Evolutionary conservation across 768 basidiomycete genomes (phyloP), one percentile per base, ranked within the genome.

Genomic region (Suillus luteus): DNA sequence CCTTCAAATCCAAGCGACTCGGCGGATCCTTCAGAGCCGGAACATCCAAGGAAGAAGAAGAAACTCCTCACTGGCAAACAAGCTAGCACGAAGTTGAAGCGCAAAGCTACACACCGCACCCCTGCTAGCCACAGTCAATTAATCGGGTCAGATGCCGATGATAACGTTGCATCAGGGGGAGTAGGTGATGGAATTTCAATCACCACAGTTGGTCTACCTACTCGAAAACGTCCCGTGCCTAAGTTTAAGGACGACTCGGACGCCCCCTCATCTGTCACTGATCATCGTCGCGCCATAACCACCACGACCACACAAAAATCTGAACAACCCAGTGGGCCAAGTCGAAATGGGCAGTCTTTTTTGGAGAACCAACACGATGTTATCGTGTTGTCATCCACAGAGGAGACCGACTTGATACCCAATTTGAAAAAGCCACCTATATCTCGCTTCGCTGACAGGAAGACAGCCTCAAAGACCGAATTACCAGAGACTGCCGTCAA

Each of bases 181-280:
- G 40, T 7, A 8, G 40, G 24, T 6, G 40, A 27, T 19, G 6
- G 24, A 41, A 58, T 27, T 19, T 5, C 24, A 40, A 8, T 55
- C 10, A 59, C 4, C 58, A 48, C 5, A 31, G 41, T 19, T 59
- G 64, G 64, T 41, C 38, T 27, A 19, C 31, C 33, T n/a, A 17
- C 22, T 46, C 52, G 35, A 48, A 65, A 65, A 65, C 2, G 40
- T 2, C 3, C 5, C 14, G 38, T 51, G 10, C 0, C 38, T 2
- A 73, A 75, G 54, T 69, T 70, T 11, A 72, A 67, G 4, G 67
- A 57, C 9, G 40, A n/a, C n/a, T n/a, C n/a, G n/a, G n/a, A 49
- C 27, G 41, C 62, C 0, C 37, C 15, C 52, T 64, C 65, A 40
- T 60, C 43, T 0, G 35, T 49, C 5, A 55, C 10, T 17, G 55